Evolutionary conservation across 2,329 filamentous ascomycete species (phyloP).

Genomic region (Orbilia javanica): DNA sequence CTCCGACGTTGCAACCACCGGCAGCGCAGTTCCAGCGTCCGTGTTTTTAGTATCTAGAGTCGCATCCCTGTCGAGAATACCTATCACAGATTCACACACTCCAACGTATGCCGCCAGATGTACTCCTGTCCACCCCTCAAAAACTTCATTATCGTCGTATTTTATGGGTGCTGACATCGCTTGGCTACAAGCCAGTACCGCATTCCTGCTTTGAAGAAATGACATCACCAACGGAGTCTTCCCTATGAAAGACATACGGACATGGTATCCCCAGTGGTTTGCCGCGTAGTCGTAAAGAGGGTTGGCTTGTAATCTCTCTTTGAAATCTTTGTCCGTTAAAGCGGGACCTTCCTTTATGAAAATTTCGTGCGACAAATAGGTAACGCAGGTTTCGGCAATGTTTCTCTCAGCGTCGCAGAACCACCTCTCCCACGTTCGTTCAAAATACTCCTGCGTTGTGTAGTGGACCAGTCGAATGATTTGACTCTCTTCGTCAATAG

Average conservation of each 20-base stretch:
- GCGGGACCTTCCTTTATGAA: background rate
- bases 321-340: background rate
- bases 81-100: background rate
- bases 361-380: constrained; percentile 10
- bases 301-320: background rate
- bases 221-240: background rate
- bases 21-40: background rate
- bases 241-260: background rate
- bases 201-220: background rate
- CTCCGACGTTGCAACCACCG: too few species aligned
- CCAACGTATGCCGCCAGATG: constrained; percentile 5
- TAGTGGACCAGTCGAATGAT: constrained; percentile 63
- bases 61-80: background rate
- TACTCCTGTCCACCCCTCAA: background rate
- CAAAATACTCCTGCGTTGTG: constrained; percentile 63
- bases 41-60: background rate
- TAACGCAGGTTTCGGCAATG: constrained; percentile 2
- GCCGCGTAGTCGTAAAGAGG: constrained; percentile 7
- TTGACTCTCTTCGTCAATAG: constrained; percentile 61
- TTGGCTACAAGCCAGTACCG: background rate
- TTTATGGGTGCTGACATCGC: background rate
- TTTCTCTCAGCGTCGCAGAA: background rate
- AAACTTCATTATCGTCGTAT: background rate
- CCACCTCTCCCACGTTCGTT: background rate
- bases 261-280: constrained; percentile 16